Evolutionary conservation across 805 yeast genomes (phyloP), one percentile per base, ranked within the genome.

Genomic region (Metschnikowia colocasiae): DNA sequence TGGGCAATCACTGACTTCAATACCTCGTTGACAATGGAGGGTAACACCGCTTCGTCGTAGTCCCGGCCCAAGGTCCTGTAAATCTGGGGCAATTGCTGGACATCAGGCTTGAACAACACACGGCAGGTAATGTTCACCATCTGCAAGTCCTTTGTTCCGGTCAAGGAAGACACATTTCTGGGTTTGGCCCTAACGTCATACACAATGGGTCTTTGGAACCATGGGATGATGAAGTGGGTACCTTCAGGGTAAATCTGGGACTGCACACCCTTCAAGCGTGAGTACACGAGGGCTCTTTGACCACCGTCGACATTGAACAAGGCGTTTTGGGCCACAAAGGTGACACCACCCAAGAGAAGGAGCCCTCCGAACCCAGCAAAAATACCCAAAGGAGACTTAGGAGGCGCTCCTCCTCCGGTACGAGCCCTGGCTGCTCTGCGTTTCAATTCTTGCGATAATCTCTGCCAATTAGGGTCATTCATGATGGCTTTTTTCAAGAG

Each of bases 71-170:
- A 75, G 1, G 99, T 94, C 63, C 98, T 83, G 73, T 80, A 94
- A 55, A 94, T 87, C 10, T 75, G 76, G 22, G 98, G 96, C 56
- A 94, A 76, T 44, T 89, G 81, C 44, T 69, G 67, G 25, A 89
- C 78, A 48, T 86, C 85, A 0, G 99, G 99, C 65, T 91, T 83
- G 47, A 95, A 85, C 59, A 94, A 79, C 22, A 94, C 99, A 74
- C 99, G 85, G 69, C 99, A 94, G n/a, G 98, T 92, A 63, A 94
- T 92, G 68, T 90, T 94, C 42, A 94, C 99, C 99, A 94, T 94
- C 74, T 94, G 99, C 64, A 94, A 78, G 71, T 94, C 99, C 73
- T 92, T 94, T 20, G 97, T 89, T 31, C 99, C 99, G 1, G 99
- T 94, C 54, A 90, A 87, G 19, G 98, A 85, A 37, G 95, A 82